These are phyloP conservation scores for Verticillium isaacii DNA, from an alignment of 2,329 filamentous ascomycete species.

Conservation along the genomic window DNA sequence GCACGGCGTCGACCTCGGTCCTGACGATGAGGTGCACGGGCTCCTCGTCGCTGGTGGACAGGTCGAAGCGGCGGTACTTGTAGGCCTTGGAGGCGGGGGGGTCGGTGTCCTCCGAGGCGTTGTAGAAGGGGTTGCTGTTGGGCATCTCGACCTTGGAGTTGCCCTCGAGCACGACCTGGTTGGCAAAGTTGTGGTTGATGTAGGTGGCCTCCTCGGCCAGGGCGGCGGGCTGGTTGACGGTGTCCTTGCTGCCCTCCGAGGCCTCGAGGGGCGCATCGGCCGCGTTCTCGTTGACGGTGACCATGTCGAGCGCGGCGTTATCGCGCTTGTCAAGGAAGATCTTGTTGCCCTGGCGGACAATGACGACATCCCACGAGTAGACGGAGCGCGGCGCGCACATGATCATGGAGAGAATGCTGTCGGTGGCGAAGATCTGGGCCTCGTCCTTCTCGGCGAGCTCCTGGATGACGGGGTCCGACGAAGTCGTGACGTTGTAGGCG, in stretches of 20 bases:
- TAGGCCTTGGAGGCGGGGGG: constrained; percentile 94
- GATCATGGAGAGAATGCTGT: constrained; percentile 96
- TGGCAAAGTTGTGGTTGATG: constrained; percentile 99
- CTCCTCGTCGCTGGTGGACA: constrained; percentile 91
- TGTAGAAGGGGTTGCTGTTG: constrained; percentile 96
- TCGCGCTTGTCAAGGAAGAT: constrained; percentile 99
- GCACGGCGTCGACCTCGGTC: constrained; percentile 89
- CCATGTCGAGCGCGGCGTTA: constrained; percentile 90
- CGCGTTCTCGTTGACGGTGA: constrained; percentile 98
- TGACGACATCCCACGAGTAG: constrained; percentile 97
- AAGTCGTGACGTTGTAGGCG: constrained; percentile 97
- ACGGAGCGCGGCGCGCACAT: constrained; percentile 97
- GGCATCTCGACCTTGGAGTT: constrained; percentile 77
- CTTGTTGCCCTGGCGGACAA: constrained; percentile 89
- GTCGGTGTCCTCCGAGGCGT: constrained; percentile 85
- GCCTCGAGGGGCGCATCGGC: constrained; percentile 90
- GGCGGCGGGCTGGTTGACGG: constrained; percentile 87
- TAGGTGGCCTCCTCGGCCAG: constrained; percentile 96
- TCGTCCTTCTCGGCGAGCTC: constrained; percentile 94
- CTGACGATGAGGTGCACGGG: constrained; percentile 90
- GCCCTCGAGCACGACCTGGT: constrained; percentile 87
- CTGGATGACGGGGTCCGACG: constrained; percentile 93
- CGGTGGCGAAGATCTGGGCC: constrained; percentile 93
- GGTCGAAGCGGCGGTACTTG: constrained; percentile 96
- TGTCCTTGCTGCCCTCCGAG: constrained; percentile 87